Base-by-base conservation (phyloP, 768 basidiomycete genomes). In the Cystofilobasidium bisporidii region DNA sequence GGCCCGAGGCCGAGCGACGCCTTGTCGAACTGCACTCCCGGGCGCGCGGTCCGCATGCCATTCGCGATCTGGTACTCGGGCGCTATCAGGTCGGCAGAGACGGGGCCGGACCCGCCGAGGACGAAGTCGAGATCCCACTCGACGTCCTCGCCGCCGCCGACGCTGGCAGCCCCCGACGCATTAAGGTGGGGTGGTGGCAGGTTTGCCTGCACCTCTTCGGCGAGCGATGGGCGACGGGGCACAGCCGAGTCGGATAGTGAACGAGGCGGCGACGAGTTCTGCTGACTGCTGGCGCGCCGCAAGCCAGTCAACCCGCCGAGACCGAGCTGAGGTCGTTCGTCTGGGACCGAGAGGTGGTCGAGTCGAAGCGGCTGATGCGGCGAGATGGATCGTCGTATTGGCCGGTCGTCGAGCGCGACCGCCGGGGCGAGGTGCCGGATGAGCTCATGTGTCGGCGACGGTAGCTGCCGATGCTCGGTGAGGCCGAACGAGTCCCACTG, bases 41-140 rank as follows among this genome's bases (percentile, higher is more conserved):
- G 53, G 3, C 53, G 26, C 6, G 53, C 53, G 9, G 53, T 56
- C 6, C 53, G 53, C 53, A 56, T 56, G 30, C 53, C 53, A 30
- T 30, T 56, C 1, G 53, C 53, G 28, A 56, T 28, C 30, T 56
- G 53, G 30, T 32, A 56, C 12, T 56, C 53, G 11, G 53, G 30
- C 28, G 26, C 30, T 6, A 56, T 32, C 26, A 17, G 20, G 53
- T 56, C 53, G 8, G 53, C 26, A 3, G 17, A n/a, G 20, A 56
- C 53, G 3, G 53, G 53, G 11, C 58, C 65, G 38, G 57, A 41
- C 0, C 62, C 60, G 14, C 67, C 61, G 26, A 68, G 61, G 10
- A 68, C 62, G 47, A 68, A 68, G 43, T 68, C 55, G 28, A 68
- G 50, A 40, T 68, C 67, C 67, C 67, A 68, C 55, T 68, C 67